Evolutionary conservation across 2,329 filamentous ascomycete species (phyloP), one percentile per base, ranked within the genome.

Genomic region (Xylariaceae sp.): DNA sequence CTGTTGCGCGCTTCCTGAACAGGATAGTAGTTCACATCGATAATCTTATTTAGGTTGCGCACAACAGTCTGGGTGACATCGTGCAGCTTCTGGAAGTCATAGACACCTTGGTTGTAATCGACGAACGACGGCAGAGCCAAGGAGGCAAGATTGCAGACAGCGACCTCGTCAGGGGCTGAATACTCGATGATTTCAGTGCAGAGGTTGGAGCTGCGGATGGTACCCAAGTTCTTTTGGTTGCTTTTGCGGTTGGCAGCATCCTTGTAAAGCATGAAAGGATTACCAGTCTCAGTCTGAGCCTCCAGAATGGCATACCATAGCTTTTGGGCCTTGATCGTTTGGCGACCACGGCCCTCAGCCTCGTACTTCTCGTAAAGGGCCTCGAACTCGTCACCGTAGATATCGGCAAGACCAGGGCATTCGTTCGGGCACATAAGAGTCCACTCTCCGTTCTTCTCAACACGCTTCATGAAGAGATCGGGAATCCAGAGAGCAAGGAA

Each of bases 231-330:
- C 85, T 98, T 97, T 75, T 98, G 93, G 80, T 98, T 98, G 78
- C 90, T 96, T 85, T 98, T 98, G 66, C 83, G 83, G 81, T 98
- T 98, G 81, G 87, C 91, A 61, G 84, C 79, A 70, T 98, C 93
- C 78, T 98, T 98, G 83, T 98, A 98, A 46, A 97, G 83, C 89
- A 98, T 98, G 73, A 95, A 98, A 37, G 93, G 93, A 70, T 95
- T 97, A 56, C 93, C 93, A 34, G 93, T 98, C 81, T 98, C 93
- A 26, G 91, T 97, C 74, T 98, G 93, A 37, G 93, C 88, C 72
- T 98, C 93, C 36, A 98, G 80, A 52, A 98, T 95, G 53, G 91
- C 89, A 64, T 97, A 97, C 93, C 93, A 98, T 44, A 98, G 84
- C 79, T 98, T 98, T 77, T 98, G 93, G 18, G 93, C 93, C 69